Conservation (phyloP, 2,329 filamentous ascomycete species). For the Conoideocrella luteorostrata region DNA sequence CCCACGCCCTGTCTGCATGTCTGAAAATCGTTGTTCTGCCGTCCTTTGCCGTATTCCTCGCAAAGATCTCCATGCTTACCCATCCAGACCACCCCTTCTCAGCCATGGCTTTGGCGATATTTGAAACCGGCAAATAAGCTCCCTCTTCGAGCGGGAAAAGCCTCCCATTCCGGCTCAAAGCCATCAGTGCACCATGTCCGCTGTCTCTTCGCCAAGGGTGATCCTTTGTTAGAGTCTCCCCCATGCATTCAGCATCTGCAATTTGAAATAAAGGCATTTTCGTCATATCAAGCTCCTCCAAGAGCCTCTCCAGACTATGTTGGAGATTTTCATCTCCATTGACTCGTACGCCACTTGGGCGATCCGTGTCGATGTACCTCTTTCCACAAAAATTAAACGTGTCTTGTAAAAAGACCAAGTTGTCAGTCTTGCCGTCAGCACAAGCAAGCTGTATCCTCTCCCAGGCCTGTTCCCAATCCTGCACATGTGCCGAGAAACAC, state of each 20-base stretch:
- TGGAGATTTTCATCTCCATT: too few species aligned
- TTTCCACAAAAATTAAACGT: conserved; percentile 21
- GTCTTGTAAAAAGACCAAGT: conserved; percentile 19
- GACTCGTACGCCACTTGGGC: neutral
- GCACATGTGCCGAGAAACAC: conserved; percentile 11
- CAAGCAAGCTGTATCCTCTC: conserved; percentile 8
- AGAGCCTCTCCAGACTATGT: too few species aligned
- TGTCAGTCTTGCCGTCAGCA: too few species aligned
- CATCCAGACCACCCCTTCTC: conserved; percentile 9
- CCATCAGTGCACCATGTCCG: conserved; percentile 9
- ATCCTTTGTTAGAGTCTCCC: neutral
- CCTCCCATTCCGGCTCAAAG: conserved; percentile 14
- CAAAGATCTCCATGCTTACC: conserved; percentile 17
- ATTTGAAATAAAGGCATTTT: conserved; percentile 14
- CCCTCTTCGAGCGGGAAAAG: conserved; percentile 13
- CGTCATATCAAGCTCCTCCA: too few species aligned
- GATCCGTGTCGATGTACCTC: neutral
- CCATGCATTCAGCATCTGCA: conserved; percentile 14
- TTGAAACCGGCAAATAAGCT: conserved; percentile 22
- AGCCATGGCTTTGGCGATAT: conserved; percentile 21
- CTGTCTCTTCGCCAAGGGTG: conserved; percentile 8
- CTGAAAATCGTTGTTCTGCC: conserved; percentile 6
- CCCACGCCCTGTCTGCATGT: conserved; percentile 10
- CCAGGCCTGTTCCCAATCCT: conserved; percentile 13
- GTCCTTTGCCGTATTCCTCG: conserved; percentile 6